phyloP scores from a whole-genome alignment of 768 basidiomycete genomes.

The Lentinula sp. region DNA sequence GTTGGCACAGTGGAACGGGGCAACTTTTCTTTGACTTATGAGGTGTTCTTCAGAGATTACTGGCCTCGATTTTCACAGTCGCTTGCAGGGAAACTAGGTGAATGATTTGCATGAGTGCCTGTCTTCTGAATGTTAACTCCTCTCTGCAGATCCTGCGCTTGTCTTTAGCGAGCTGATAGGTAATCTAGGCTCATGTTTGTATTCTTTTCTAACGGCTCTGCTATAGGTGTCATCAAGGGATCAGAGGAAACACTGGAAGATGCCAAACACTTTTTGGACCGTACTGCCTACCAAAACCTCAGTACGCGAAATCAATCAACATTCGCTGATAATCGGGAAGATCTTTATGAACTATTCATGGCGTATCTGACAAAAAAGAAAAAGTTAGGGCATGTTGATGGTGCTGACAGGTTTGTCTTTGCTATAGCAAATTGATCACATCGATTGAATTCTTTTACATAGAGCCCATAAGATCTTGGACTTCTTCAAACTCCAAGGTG shows the following conservation, averaged over 20 bases:
- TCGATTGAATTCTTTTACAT: not conserved
- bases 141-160: constrained; percentile 44
- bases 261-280: constrained; percentile 33
- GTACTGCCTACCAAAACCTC: constrained; percentile 36
- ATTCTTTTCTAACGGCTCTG: too few relatives aligned
- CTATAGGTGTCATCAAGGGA: constrained; percentile 57
- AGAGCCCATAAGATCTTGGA: constrained; percentile 49
- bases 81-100: constrained; percentile 49
- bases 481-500: constrained; percentile 19
- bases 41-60: constrained; percentile 41
- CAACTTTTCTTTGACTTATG: constrained; percentile 32
- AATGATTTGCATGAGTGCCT: constrained; percentile 6
- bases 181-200: constrained; percentile 14
- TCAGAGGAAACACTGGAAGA: constrained; percentile 44
- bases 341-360: constrained; percentile 49
- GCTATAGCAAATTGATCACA: not conserved
- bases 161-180: constrained; percentile 67
- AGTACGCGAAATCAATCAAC: constrained; percentile 47
- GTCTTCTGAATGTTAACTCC: not conserved
- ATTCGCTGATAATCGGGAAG: constrained; percentile 43
- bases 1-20: constrained; percentile 2
- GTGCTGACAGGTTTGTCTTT: constrained; percentile 47
- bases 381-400: constrained; percentile 38
- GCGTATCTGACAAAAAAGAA: constrained; percentile 43
- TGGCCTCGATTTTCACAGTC: constrained; percentile 55